These are phyloP conservation scores for Apiotrichum porosum DNA, from an alignment of 1,284 basidiomycete species.

Conservation along the genomic window DNA sequence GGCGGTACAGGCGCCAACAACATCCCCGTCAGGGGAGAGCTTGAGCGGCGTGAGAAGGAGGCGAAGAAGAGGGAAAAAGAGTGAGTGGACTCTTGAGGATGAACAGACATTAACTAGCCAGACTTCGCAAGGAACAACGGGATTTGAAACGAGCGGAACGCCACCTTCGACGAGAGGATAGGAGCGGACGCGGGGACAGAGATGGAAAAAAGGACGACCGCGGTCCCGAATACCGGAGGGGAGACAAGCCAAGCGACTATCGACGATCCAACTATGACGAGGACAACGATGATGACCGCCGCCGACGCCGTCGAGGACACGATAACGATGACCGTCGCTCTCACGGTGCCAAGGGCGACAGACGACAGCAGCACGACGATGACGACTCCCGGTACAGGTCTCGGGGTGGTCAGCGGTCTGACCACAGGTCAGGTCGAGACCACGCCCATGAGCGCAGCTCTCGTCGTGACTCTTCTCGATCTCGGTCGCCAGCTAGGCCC, in stretches of 20 bases:
- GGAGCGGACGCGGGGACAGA: neutral
- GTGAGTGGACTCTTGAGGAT: too few relatives aligned
- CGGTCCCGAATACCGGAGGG: conserved; percentile 12
- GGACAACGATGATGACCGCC: conserved; percentile 6
- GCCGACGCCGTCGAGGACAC: conserved; percentile 2
- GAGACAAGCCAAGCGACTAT: conserved; percentile 1
- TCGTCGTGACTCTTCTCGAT: too few relatives aligned
- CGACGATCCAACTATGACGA: neutral
- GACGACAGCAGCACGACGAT: neutral
- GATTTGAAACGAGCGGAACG: conserved; percentile 40
- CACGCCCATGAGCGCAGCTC: neutral
- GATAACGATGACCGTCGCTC: neutral
- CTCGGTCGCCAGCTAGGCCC: too few relatives aligned
- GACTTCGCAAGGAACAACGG: conserved; percentile 41
- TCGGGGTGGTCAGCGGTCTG: neutral
- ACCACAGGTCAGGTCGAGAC: neutral
- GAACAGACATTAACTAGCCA: too few relatives aligned
- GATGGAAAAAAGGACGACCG: neutral
- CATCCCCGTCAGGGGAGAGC: conserved; percentile 30
- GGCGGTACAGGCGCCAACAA: conserved; percentile 33
- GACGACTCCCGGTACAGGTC: neutral
- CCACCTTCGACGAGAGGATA: conserved; percentile 14
- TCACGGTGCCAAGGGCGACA: conserved; percentile 36
- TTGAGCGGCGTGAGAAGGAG: conserved; percentile 39
- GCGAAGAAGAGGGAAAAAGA: conserved; percentile 40